These are phyloP conservation scores for Puccinia horiana DNA, from an alignment of 1,284 basidiomycete species.

Conservation along the genomic window DNA sequence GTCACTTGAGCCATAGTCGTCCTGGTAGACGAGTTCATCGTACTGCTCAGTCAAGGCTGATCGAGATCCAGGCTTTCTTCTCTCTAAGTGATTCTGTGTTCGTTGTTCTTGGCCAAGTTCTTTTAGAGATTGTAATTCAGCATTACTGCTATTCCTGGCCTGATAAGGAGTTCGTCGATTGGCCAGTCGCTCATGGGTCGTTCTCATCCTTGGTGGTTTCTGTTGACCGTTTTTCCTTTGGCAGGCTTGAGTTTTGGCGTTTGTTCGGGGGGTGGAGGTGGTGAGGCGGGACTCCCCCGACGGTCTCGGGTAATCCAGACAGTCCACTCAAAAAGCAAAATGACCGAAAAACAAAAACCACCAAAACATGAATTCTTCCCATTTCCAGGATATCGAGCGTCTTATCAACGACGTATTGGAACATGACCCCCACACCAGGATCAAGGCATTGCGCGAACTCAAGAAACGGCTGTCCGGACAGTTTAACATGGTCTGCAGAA, in stretches of 20 bases:
- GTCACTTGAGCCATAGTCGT: not conserved
- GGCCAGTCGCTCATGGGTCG: not conserved
- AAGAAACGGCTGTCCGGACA: not conserved
- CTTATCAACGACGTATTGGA: not conserved
- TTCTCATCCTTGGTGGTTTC: not conserved
- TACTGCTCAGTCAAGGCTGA: conserved; percentile 1
- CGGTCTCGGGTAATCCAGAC: not conserved
- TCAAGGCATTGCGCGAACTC: conserved; percentile 17
- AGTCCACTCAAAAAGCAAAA: not conserved
- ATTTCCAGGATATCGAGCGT: not conserved
- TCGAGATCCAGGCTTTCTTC: not conserved
- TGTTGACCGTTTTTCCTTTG: not conserved
- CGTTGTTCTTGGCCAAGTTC: too few species aligned
- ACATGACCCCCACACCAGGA: not conserved
- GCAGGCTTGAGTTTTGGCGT: not conserved
- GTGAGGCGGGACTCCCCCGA: not conserved
- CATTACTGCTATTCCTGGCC: not conserved
- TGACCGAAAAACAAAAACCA: not conserved
- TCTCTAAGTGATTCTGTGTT: not conserved
- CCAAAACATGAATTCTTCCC: not conserved
- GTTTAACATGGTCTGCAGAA: not conserved
- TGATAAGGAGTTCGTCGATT: conserved; percentile 7
- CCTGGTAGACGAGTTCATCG: not conserved
- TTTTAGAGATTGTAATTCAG: too few species aligned
- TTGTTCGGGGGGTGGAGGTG: not conserved